phyloP scores from a whole-genome alignment of 2,329 filamentous ascomycete species.

The Pseudogymnoascus sp. region DNA sequence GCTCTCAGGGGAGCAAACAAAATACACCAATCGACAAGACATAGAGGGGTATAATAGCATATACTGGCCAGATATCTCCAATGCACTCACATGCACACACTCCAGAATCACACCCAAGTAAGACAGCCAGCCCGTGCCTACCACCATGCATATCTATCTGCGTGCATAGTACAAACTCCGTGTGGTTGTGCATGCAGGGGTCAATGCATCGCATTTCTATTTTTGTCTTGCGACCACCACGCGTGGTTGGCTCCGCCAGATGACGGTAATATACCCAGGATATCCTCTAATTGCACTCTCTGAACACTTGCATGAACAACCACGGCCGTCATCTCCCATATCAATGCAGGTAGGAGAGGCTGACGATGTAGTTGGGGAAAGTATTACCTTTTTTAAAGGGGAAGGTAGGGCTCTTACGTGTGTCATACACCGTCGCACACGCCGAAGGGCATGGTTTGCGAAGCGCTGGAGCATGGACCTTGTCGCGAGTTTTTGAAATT shows the following conservation, averaged over 20 bases:
- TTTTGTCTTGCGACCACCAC: neutral
- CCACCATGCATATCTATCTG: neutral
- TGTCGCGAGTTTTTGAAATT: neutral
- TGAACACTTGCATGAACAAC: constrained; percentile 17
- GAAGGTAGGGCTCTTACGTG: neutral
- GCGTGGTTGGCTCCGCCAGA: neutral
- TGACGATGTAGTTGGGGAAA: neutral
- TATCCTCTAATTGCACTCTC: neutral
- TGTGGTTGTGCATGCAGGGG: neutral
- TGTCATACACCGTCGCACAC: neutral
- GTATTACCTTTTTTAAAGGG: neutral
- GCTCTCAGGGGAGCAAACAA: neutral
- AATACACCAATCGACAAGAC: neutral
- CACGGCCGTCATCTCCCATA: constrained; percentile 33
- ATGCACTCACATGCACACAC: neutral
- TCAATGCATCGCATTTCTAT: neutral
- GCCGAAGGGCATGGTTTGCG: neutral
- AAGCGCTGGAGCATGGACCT: neutral
- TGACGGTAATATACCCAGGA: neutral
- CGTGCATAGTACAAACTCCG: neutral
- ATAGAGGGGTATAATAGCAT: neutral
- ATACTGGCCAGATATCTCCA: neutral
- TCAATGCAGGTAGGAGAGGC: constrained; percentile 29
- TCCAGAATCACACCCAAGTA: neutral
- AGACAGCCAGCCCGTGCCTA: neutral